Conservation (phyloP, 1,139 yeast genomes). For the Hyphopichia burtonii region DNA sequence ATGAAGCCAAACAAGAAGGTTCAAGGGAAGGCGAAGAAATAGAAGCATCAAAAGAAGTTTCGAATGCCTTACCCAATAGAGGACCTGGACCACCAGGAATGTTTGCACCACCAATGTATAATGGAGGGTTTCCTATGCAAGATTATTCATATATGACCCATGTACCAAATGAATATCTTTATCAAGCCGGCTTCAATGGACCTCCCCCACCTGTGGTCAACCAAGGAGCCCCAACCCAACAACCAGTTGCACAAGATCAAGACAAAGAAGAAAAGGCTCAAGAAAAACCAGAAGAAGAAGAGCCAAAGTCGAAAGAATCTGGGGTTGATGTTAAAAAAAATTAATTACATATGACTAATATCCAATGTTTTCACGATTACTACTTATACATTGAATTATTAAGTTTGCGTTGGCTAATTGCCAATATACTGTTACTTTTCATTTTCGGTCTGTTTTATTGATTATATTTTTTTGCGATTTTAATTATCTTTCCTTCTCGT, state of each 20-base stretch:
- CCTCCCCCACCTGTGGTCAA: not conserved
- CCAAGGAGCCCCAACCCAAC: not conserved
- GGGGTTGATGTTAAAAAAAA: too few species aligned
- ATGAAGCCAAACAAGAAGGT: too few species aligned
- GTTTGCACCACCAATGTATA: constrained; percentile 11
- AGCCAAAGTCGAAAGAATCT: not conserved
- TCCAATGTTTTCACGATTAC: too few species aligned
- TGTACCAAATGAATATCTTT: constrained; percentile 1
- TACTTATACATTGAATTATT: not conserved
- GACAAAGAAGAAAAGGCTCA: not conserved
- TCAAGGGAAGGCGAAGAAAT: too few species aligned
- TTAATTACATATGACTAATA: too few species aligned
- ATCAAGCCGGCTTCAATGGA: not conserved
- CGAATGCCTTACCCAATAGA: not conserved
- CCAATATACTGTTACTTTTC: too few species aligned
- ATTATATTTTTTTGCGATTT: too few species aligned
- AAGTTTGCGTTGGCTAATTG: too few species aligned
- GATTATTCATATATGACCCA: constrained; percentile 11
- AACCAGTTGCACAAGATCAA: not conserved
- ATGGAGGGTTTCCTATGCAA: constrained; percentile 10
- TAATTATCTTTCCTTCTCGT: too few species aligned
- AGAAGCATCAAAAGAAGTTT: too few species aligned
- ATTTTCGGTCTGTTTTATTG: too few species aligned
- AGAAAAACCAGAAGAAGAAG: not conserved
- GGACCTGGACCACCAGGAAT: constrained; percentile 5